Base-by-base conservation (phyloP, 768 basidiomycete genomes). In the Asterophora lycoperdoides region DNA sequence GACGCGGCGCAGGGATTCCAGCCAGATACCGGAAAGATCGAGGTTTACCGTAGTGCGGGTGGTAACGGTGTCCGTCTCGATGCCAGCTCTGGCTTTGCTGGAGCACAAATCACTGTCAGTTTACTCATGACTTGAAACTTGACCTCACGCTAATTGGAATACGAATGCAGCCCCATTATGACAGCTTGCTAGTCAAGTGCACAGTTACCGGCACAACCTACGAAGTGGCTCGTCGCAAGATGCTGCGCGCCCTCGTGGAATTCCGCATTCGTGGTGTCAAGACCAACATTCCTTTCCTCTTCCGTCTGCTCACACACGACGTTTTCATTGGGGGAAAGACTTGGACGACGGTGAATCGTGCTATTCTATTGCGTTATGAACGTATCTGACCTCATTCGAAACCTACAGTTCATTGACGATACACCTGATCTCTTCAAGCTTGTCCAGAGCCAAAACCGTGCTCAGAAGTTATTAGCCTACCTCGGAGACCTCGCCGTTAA, bases 261-360 rank as follows among this genome's bases (percentile, higher is more conserved):
- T 99, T 98, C 85, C 89, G 96, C 60, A 98, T 99, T 59, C 92
- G 96, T 56, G 96, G 96, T 59, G 93, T 97, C 69, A 97, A 97
- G 92, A 99, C 96, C 58, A 98, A 98, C 69, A 98, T 98, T 57
- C 96, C 96, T 11, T 99, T 99, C 89, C 73, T 99, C 58, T 97
- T 99, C 83, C 89, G 95, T 52, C 81, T 99, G 20, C 77, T 99
- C 56, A 98, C 96, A 4, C 91, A 98, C 68, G 93, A 94, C 59
- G 81, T 93, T 58, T 99, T 96, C 72, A 89, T 97, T 56, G 86
- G 81, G 32, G 95, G 95, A 51, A 90, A 93, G 74, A 96, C 96
- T 8, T 99, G 96, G 96, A 99, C 96, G 2, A 99, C 96, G 52
- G 58, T 61, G 52, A 35, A 57, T 55, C 8, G 41, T 1, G 32